Evolutionary conservation across 176 grass and related monocot species (phyloP).

Genomic region (Oryza rufipogon): DNA sequence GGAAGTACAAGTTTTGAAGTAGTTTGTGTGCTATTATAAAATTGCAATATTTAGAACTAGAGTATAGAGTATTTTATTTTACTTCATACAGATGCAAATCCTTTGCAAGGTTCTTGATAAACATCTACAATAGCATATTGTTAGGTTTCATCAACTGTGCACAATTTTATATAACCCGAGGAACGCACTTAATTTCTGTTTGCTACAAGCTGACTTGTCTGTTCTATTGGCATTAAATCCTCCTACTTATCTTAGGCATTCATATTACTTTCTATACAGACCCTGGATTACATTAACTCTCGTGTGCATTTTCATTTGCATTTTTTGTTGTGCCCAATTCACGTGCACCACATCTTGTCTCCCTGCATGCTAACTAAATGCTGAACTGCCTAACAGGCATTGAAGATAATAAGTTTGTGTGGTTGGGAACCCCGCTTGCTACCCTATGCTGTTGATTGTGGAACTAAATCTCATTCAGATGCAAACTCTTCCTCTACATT

Average conservation of each 20-base stretch:
- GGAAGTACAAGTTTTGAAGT: not conserved
- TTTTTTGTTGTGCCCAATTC: not conserved
- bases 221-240: constrained; percentile 2
- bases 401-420: constrained; percentile 88
- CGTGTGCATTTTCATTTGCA: not conserved
- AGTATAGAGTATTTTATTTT: constrained; percentile 20
- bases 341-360: constrained; percentile 22
- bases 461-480: constrained; percentile 52
- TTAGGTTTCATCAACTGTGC: constrained; percentile 14
- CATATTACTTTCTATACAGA: constrained; percentile 14
- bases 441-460: constrained; percentile 82
- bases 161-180: constrained; percentile 13
- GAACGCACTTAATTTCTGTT: constrained; percentile 5
- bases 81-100: constrained; percentile 18
- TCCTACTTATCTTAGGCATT: constrained; percentile 18
- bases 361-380: not conserved
- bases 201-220: constrained; percentile 27
- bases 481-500: constrained; percentile 47
- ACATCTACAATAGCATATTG: constrained; percentile 18
- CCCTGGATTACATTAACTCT: not conserved
- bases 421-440: constrained; percentile 88
- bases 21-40: constrained; percentile 11
- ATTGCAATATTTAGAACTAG: constrained; percentile 1
- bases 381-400: constrained; percentile 56
- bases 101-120: constrained; percentile 11